These are phyloP conservation scores for Aureobasidium sp. DNA, from an alignment of 2,329 filamentous ascomycete species.

Conservation along the genomic window DNA sequence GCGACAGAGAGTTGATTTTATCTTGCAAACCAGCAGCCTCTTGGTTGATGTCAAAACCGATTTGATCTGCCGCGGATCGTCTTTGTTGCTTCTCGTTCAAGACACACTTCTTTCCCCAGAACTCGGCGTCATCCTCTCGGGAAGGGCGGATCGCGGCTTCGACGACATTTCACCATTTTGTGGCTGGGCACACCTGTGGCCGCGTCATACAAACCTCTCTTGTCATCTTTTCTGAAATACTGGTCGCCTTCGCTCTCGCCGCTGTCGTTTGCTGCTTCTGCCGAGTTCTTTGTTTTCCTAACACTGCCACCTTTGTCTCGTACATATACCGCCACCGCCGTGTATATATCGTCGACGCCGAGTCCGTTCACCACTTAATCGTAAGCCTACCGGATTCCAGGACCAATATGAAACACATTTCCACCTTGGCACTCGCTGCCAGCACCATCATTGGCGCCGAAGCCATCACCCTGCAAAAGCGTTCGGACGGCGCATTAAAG, in stretches of 20 bases:
- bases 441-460: slow-evolving; percentile 18
- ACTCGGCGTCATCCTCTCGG: slow-evolving; percentile 1
- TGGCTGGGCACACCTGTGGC: slow-evolving; percentile 7
- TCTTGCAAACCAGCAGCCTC: not conserved
- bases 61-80: slow-evolving; percentile 3
- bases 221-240: not conserved
- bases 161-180: slow-evolving; percentile 1
- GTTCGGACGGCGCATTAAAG: slow-evolving; percentile 27
- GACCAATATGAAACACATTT: slow-evolving; percentile 19
- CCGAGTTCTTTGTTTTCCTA: not conserved
- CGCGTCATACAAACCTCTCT: slow-evolving; percentile 5
- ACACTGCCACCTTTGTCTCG: not conserved
- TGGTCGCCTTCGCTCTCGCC: not conserved
- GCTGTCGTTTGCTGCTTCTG: not conserved
- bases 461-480: slow-evolving; percentile 23
- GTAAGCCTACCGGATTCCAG: not conserved
- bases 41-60: not conserved
- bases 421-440: slow-evolving; percentile 20
- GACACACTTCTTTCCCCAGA: not conserved
- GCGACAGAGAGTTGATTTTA: not conserved
- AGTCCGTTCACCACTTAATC: not conserved
- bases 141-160: slow-evolving; percentile 1
- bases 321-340: not conserved
- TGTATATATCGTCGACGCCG: not conserved
- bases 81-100: not conserved